Conservation (phyloP, 805 yeast species). For the Candida coleopterorum region DNA sequence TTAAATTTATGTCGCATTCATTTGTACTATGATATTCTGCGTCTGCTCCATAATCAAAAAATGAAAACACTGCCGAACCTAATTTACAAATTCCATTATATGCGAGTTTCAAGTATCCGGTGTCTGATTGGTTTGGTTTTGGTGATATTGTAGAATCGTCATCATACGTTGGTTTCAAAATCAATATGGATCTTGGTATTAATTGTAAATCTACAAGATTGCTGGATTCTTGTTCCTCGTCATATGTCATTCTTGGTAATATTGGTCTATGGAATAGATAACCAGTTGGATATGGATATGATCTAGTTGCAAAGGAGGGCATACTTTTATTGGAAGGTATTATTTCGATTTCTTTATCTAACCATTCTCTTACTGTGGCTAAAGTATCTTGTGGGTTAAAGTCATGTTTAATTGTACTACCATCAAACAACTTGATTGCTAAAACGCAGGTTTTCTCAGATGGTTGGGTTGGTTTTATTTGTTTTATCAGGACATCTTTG, state of each 20-base stretch:
- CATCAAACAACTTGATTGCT: constrained; percentile 65
- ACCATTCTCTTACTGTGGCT: constrained; percentile 56
- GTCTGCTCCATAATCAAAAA: constrained; percentile 38
- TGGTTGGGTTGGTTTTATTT: constrained; percentile 3
- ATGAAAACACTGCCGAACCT: constrained; percentile 31
- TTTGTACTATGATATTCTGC: neutral
- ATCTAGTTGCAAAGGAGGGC: constrained; percentile 48
- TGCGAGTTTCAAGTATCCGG: constrained; percentile 9
- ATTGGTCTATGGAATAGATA: constrained; percentile 35
- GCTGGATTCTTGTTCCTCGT: constrained; percentile 48
- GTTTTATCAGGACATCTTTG: constrained; percentile 2
- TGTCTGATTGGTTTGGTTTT: constrained; percentile 5
- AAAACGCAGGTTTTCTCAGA: constrained; percentile 31
- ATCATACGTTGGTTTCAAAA: constrained; percentile 57
- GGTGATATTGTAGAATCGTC: constrained; percentile 11
- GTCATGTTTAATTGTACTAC: constrained; percentile 48
- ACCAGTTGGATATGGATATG: constrained; percentile 53
- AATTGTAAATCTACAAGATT: constrained; percentile 53
- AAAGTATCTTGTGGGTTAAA: constrained; percentile 47
- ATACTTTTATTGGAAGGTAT: constrained; percentile 42
- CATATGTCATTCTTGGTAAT: constrained; percentile 45
- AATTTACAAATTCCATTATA: constrained; percentile 12
- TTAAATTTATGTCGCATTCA: neutral
- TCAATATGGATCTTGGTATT: constrained; percentile 68
- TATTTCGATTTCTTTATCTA: constrained; percentile 38